Evolutionary conservation across 202 grass and related monocot genomes (phyloP).

Genomic region (Cymbopogon flexuosus): DNA sequence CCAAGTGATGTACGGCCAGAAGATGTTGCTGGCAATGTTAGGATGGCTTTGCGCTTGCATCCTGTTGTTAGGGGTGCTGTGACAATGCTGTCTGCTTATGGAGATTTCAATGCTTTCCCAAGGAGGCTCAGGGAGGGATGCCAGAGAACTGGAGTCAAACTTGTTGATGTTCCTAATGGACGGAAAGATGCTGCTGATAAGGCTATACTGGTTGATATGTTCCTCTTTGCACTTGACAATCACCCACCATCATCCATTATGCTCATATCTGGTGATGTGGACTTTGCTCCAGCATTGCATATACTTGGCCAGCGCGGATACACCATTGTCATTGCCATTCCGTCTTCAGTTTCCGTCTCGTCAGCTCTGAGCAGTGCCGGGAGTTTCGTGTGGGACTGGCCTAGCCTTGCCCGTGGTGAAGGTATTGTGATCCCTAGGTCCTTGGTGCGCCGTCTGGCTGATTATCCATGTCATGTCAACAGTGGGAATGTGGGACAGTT

Average conservation of each 20-base stretch:
- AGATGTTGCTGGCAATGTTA: conserved; percentile 77
- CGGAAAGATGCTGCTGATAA: conserved; percentile 98
- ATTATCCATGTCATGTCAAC: conserved; percentile 39
- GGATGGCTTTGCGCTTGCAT: conserved; percentile 74
- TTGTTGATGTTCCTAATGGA: conserved; percentile 94
- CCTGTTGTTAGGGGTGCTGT: conserved; percentile 66
- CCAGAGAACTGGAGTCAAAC: conserved; percentile 93
- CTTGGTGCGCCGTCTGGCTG: conserved; percentile 31
- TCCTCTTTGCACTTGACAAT: conserved; percentile 94
- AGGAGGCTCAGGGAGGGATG: conserved; percentile 84
- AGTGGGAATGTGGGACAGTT: conserved; percentile 31
- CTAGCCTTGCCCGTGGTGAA: conserved; percentile 68
- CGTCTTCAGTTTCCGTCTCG: conserved; percentile 70
- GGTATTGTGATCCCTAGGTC: conserved; percentile 61
- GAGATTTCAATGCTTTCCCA: conserved; percentile 92
- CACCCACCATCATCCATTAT: conserved; percentile 86
- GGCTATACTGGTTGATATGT: conserved; percentile 98
- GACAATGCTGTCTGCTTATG: conserved; percentile 81
- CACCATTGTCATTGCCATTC: conserved; percentile 82
- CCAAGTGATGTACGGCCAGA: conserved; percentile 82
- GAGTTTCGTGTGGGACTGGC: conserved; percentile 89
- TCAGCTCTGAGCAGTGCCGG: conserved; percentile 82
- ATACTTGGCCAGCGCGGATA: conserved; percentile 95
- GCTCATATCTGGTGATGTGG: conserved; percentile 93
- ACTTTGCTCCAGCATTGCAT: conserved; percentile 95